Evolutionary conservation across 176 grass and related monocot genomes (phyloP), one percentile per base, ranked within the genome.

Genomic region (Zoysia pacifica): DNA sequence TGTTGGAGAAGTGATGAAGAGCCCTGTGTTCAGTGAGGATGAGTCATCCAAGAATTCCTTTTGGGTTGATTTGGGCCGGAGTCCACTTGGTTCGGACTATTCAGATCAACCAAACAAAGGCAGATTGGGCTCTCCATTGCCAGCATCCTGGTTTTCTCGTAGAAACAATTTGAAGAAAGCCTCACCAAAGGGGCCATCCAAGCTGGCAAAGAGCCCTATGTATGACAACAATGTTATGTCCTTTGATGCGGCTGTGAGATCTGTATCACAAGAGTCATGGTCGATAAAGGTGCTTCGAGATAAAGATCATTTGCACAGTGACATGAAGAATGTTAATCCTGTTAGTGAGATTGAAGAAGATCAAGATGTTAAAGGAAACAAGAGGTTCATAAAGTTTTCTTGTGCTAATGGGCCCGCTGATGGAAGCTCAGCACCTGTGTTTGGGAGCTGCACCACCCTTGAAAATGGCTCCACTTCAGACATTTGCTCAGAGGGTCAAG

Each of bases 21-120:
- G 96, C 69, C 96, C 96, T 11, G 88, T 99, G 48, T 99, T 99
- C 84, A 99, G 96, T 36, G 96, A 99, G 85, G 96, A 95, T 73
- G 92, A 92, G 48, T 93, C 91, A 19, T 95, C 96, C 0, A 93
- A 95, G 51, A 93, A 81, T 45, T 95, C 92, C 46, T 95, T 99
- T 78, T 99, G 96, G 96, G 89, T 99, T 84, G 96, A 99, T 91
- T 93, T 99, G 79, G 96, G 96, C 65, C 90, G 93, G 74, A 99
- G 96, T 49, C 96, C 96, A 7, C 84, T 89, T 36, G 92, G 88
- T 76, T 94, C 92, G 0, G 90, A 98, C 18, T 78, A 91, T 80
- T 90, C 90, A 73, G 90, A 89, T 37, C 96, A 90, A 74, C 79
- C 70, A 56, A 81, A 76, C 75, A 93, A 91, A 72, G 93, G 88